A percentile compares a stretch with the other conserved stretches of the same genome.
Conservation (phyloP, 345 rosid species). For the Eucalyptus cloeziana region DNA sequence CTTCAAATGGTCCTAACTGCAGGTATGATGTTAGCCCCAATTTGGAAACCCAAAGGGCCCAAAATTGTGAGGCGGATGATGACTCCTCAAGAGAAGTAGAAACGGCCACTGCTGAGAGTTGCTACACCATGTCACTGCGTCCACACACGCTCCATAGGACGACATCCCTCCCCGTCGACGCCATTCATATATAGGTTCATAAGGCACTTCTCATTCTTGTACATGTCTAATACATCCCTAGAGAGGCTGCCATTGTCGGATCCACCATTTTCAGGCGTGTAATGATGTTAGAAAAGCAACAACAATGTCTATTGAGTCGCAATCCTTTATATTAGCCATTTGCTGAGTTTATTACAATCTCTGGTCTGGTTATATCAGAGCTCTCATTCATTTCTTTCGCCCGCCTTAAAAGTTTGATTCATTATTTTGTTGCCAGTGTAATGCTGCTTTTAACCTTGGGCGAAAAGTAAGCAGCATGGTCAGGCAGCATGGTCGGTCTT, state of each 20-base stretch:
- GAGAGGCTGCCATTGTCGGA: constrained; percentile 11
- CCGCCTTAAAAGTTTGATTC: background rate
- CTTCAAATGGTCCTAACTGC: background rate
- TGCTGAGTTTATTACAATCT: background rate
- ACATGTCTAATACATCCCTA: background rate
- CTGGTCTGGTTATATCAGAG: background rate
- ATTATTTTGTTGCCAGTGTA: background rate
- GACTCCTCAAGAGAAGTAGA: constrained; percentile 3
- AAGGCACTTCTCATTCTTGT: constrained; percentile 16
- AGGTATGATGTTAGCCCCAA: background rate
- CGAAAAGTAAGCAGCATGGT: background rate
- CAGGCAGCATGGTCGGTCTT: background rate
- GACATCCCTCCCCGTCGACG: constrained; percentile 63
- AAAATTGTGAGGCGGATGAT: constrained; percentile 3
- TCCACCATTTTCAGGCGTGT: background rate
- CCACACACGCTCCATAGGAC: constrained; percentile 46
- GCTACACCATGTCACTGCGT: constrained; percentile 6
- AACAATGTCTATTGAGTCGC: background rate
- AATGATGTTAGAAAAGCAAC: background rate
- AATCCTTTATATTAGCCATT: background rate
- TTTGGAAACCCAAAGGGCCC: constrained; percentile 13
- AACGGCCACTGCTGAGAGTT: constrained; percentile 10
- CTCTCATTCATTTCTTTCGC: background rate
- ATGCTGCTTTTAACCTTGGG: background rate
- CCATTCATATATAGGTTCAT: constrained; percentile 28